These are phyloP conservation scores for Schizophyllum commune DNA, from an alignment of 1,284 basidiomycete genomes.

Conservation along the genomic window DNA sequence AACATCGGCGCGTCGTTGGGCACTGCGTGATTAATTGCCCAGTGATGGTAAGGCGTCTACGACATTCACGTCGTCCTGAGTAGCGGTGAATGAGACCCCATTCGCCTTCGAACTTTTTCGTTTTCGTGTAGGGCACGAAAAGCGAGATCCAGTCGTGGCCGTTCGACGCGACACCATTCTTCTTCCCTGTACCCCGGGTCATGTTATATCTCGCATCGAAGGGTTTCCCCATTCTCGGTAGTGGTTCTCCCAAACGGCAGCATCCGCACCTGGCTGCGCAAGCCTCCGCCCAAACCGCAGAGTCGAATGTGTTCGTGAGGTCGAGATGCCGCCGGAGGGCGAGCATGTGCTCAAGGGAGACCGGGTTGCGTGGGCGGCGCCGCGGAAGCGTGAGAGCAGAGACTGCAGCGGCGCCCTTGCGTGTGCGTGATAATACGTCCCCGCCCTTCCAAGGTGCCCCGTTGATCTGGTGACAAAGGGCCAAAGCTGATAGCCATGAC, in stretches of 20 bases:
- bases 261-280: conserved; percentile 13
- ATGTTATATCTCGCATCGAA: neutral
- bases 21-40: conserved; percentile 4
- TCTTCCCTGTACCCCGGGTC: neutral
- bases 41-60: conserved; percentile 7
- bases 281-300: conserved; percentile 18
- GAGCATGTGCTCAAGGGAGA: conserved; percentile 24
- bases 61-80: conserved; percentile 4
- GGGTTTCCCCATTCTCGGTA: neutral
- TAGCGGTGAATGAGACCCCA: conserved; percentile 8
- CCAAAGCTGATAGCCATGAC: conserved; percentile 19
- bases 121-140: conserved; percentile 13
- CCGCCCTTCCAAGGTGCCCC: conserved; percentile 22
- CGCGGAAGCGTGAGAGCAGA: conserved; percentile 6
- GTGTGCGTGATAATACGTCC: conserved; percentile 12
- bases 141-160: neutral
- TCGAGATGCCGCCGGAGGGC: conserved; percentile 18
- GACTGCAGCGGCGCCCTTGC: conserved; percentile 16
- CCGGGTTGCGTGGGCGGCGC: conserved; percentile 17
- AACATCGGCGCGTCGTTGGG: conserved; percentile 8
- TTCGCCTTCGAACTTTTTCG: conserved; percentile 2
- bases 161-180: neutral
- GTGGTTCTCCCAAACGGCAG: conserved; percentile 17
- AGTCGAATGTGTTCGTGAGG: conserved; percentile 15
- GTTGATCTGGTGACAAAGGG: conserved; percentile 20